Evolutionary conservation across 169 alveolate genomes (phyloP).

Genomic region (Cryptosporidium sp.): DNA sequence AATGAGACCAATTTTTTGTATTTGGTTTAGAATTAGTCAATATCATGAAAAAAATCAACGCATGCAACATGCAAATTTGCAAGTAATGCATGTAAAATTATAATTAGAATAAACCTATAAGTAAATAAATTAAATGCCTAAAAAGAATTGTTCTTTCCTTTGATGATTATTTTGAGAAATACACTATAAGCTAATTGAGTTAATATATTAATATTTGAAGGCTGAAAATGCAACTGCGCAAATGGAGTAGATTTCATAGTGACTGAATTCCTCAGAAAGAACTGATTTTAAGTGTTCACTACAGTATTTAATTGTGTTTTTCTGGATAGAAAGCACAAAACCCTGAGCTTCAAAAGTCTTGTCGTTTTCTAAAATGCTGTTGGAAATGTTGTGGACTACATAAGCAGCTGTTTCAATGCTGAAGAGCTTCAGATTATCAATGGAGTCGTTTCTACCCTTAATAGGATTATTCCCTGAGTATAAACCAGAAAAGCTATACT

Average conservation of each 20-base stretch:
- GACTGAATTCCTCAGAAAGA: constrained; percentile 8
- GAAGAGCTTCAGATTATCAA: background rate
- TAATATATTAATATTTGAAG: constrained; percentile 32
- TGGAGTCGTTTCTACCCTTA: constrained; percentile 34
- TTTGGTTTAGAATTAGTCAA: background rate
- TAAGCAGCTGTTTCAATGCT: constrained; percentile 39
- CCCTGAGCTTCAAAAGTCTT: background rate
- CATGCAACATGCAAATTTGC: constrained; percentile 15
- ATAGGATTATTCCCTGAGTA: constrained; percentile 38
- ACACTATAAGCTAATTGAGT: background rate
- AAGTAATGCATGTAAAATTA: background rate
- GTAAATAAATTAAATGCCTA: background rate
- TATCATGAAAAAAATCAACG: background rate
- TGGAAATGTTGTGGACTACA: constrained; percentile 9
- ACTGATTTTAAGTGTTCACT: background rate
- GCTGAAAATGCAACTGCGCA: constrained; percentile 35
- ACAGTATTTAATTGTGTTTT: constrained; percentile 1
- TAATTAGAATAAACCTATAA: background rate
- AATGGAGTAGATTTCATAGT: constrained; percentile 38
- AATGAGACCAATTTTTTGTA: background rate
- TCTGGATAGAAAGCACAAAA: background rate
- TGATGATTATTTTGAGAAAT: background rate
- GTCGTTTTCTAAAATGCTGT: background rate
- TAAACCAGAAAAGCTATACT: constrained; percentile 32
- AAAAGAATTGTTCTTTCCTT: background rate